Evolutionary conservation across 2,329 filamentous ascomycete species (phyloP).

Genomic region (Paraconiothyrium sp.): DNA sequence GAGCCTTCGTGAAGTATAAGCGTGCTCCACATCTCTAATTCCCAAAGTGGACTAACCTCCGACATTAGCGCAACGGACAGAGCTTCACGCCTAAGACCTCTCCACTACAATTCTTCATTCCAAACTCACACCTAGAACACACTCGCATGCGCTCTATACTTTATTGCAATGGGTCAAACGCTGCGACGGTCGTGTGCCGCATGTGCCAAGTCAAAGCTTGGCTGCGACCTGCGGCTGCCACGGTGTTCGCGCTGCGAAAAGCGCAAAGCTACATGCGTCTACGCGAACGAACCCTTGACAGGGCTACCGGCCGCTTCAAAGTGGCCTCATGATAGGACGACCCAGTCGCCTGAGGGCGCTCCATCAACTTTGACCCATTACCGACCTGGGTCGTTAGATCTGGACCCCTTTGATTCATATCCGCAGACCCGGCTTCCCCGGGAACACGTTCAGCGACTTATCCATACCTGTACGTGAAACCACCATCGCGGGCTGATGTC

Average conservation of each 20-base stretch:
- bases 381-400: constrained; percentile 41
- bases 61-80: constrained; percentile 2
- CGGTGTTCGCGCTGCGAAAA: constrained; percentile 65
- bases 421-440: constrained; percentile 63
- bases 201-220: constrained; percentile 65
- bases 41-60: background rate
- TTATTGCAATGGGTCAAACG: constrained; percentile 60
- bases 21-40: background rate
- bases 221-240: constrained; percentile 65
- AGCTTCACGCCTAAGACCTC: background rate
- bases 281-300: constrained; percentile 64
- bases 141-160: constrained; percentile 19
- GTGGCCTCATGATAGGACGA: constrained; percentile 5
- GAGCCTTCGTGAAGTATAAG: no score
- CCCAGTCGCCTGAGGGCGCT: constrained; percentile 17
- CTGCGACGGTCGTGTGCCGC: constrained; percentile 66
- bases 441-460: constrained; percentile 63
- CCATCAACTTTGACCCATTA: constrained; percentile 24
- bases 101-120: background rate
- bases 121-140: constrained; percentile 3
- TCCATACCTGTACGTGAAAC: constrained; percentile 61
- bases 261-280: constrained; percentile 59
- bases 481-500: constrained; percentile 32
- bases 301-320: constrained; percentile 18
- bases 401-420: constrained; percentile 68